Base-by-base conservation (phyloP, 306 rosid species). In the Inga leiocalycina region DNA sequence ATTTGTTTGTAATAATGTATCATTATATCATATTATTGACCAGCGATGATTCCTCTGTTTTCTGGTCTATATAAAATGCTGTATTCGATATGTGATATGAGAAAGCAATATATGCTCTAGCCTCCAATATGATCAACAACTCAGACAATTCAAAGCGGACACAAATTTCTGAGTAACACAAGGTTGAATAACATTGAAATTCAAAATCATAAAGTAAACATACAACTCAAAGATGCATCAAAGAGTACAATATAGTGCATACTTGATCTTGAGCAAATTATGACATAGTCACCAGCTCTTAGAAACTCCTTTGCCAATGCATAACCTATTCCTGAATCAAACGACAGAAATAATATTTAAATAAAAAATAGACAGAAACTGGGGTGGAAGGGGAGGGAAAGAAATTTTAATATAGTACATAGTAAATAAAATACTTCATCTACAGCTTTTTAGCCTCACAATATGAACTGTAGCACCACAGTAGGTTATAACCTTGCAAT, bases 191-290 rank as follows among this genome's bases (percentile, higher is more conserved):
- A 79, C 24, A 37, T 37, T 30, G 12, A 78, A 70, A 71, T 11
- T 70, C 76, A 69, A 54, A 52, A 54, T 65, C 75, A 71, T 67
- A 70, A 68, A 80, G 71, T 70, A 68, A 81, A 69, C 75, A 66
- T 74, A 45, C 62, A 76, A 30, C 30, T 16, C 10, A 76, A 49
- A 84, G 34, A 80, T 43, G 80, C 11, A 71, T 79, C 43, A 78
- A 81, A 75, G 54, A 69, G 74, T 10, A 77, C 64, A 71, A 68
- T 66, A 41, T 74, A 39, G 69, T 35, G 69, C 77, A 5, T 57
- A 95, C 98, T 84, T 79, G 98, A 89, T 96, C 97, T 88, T 74
- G 98, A 93, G 90, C 93, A 96, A 70, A 93, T 87, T 46, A 93
- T 24, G 39, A 93, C 91, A 10, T 87, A 92, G 86, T 95, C 99